Percentiles rank a stretch among this genome's conserved stretches.
Conservation (phyloP, 2,329 filamentous ascomycete species). For the Albophoma yamanashiensis region DNA sequence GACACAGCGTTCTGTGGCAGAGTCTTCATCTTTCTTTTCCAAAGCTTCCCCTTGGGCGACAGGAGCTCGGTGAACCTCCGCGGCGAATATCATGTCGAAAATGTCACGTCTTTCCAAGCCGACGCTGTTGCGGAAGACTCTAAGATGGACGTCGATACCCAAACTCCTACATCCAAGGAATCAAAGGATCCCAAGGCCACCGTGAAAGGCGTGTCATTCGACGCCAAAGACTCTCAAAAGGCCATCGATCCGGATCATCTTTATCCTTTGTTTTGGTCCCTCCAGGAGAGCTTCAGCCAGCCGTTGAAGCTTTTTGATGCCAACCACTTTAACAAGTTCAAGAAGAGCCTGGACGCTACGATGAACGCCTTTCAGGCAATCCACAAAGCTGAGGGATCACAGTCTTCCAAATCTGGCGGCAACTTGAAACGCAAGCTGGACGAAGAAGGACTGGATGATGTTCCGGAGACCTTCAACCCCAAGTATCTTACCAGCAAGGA, state of each 20-base stretch:
- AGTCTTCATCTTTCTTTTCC: conserved; percentile 97
- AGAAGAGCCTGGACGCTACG: conserved; percentile 59
- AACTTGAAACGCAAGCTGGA: conserved; percentile 60
- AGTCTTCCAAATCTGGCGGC: conserved; percentile 40
- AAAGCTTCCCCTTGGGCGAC: conserved; percentile 92
- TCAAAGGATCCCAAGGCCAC: conserved; percentile 16
- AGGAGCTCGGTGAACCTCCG: conserved; percentile 95
- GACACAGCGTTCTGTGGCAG: conserved; percentile 95
- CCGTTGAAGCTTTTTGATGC: conserved; percentile 72
- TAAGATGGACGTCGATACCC: conserved; percentile 56
- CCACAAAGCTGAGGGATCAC: conserved; percentile 34
- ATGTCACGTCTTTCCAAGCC: conserved; percentile 71
- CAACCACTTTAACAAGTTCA: conserved; percentile 69
- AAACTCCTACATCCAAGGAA: conserved; percentile 23
- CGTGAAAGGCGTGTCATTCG: conserved; percentile 30
- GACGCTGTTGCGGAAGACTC: conserved; percentile 20
- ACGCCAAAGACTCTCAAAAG: conserved; percentile 36
- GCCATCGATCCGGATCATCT: conserved; percentile 57
- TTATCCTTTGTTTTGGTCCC: conserved; percentile 88
- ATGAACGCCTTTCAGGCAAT: conserved; percentile 44
- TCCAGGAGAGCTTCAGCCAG: conserved; percentile 87
- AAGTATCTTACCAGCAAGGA: conserved; percentile 98
- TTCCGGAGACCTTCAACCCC: conserved; percentile 60
- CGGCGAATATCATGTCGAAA: conserved; percentile 92
- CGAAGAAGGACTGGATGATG: conserved; percentile 40